A percentile compares a stretch with the other conserved stretches of the same genome.
Conservation (phyloP, 2,329 filamentous ascomycete genomes). For the Stagonosporopsis chrysanthemi region DNA sequence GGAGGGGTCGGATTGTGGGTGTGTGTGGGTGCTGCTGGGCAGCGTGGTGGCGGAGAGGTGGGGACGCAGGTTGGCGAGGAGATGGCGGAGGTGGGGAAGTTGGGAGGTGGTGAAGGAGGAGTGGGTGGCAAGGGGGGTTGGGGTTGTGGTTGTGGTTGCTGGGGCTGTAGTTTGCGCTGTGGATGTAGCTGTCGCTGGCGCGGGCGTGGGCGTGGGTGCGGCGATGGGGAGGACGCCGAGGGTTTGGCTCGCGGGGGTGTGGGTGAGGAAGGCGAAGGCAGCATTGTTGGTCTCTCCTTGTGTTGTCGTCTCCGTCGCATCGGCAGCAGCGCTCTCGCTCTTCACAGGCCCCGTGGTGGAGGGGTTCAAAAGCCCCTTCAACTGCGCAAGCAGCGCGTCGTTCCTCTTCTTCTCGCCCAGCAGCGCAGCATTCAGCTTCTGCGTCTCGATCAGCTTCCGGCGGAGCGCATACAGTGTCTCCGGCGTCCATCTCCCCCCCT, state of each 20-base stretch:
- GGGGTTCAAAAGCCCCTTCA: conserved; percentile 64
- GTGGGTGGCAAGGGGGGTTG: conserved; percentile 68
- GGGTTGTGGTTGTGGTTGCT: no score
- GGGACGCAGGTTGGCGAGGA: conserved; percentile 73
- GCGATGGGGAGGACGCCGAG: conserved; percentile 53
- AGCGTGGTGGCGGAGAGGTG: conserved; percentile 60
- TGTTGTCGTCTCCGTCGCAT: no score
- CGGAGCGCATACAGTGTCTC: conserved; percentile 77
- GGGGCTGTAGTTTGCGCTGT: not conserved
- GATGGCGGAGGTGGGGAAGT: conserved; percentile 76
- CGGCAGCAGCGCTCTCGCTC: conserved; percentile 26
- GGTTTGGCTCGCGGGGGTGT: conserved; percentile 55
- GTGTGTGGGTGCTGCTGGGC: conserved; percentile 14
- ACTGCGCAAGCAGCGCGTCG: conserved; percentile 69
- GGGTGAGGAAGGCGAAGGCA: conserved; percentile 65
- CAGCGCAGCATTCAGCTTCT: conserved; percentile 74
- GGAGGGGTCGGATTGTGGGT: no score
- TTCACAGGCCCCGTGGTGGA: conserved; percentile 12
- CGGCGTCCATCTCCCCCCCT: conserved; percentile 46
- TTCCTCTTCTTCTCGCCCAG: conserved; percentile 75
- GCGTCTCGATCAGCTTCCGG: conserved; percentile 78
- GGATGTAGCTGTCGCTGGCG: conserved; percentile 30
- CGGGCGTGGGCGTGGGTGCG: not conserved
- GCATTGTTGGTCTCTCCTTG: not conserved
- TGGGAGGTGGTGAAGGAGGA: conserved; percentile 83